Evolutionary conservation across 208 protist species (phyloP), one percentile per base, ranked within the genome.

Genomic region (Wallacemonas rigidus): DNA sequence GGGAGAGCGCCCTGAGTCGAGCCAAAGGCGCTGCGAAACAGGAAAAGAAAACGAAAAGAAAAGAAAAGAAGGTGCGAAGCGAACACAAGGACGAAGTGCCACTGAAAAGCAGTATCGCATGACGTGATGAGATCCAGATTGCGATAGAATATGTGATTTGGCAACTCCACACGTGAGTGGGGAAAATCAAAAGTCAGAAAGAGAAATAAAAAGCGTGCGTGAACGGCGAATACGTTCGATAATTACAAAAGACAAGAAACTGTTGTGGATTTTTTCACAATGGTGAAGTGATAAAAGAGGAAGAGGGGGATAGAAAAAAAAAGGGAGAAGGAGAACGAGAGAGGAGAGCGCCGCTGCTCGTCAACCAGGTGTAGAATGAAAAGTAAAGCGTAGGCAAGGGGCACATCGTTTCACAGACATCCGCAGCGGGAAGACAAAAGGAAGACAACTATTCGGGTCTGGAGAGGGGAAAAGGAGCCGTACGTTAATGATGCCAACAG

Each of bases 181-280:
- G 45, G 8, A 50, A 12, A 50, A 50, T 26, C 26, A 26, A 26
- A 26, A 26, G 26, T 26, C 26, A 26, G 26, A 45, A 68, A 54
- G 72, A 43, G 74, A 41, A 72, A 79, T 55, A 79, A 77, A 79
- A 79, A 79, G 45, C 26, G 53, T 38, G 74, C 45, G 45, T 50
- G 45, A 50, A 50, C 45, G 45, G 8, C 6, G 12, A 50, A 14
- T 6, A 12, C 45, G 12, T 50, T 50, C 45, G 8, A 50, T 14
- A 1, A 50, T 50, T 14, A 50, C 47, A 70, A 74, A n/a, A 55
- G 48, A 41, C 3, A 53, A 69, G 67, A 5, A 74, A 63, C 26
- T 26, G 26, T 26, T 26, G 0, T 26, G 26, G 26, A 0, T 26
- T 26, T 26, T 26, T 26, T 26, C 26, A 26, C 26, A 26, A 26